A percentile compares a stretch with the other conserved stretches of the same genome.
Evolutionary conservation across 139 green algal genomes (phyloP).

Genomic region (Picochlorum sp.): DNA sequence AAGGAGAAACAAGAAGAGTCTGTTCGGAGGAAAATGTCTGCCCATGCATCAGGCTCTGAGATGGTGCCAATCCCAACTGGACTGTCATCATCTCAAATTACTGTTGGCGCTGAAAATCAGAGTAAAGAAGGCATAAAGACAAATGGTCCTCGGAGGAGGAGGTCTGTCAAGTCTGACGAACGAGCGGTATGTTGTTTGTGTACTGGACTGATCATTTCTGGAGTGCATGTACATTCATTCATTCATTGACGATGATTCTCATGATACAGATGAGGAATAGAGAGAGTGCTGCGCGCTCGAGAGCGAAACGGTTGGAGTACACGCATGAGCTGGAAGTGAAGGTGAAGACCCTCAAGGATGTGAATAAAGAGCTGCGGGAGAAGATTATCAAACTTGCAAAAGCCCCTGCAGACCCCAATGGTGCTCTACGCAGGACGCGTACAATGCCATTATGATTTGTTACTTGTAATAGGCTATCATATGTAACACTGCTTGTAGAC

Average conservation of each 20-base stretch:
- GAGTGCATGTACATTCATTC: too few relatives aligned
- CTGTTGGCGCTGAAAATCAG: not conserved
- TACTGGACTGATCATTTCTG: not conserved
- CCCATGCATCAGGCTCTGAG: not conserved
- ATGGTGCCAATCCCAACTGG: constrained; percentile 6
- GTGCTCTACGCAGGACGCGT: constrained; percentile 26
- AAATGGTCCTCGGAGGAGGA: too few relatives aligned
- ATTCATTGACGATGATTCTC: too few relatives aligned
- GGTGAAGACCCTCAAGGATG: constrained; percentile 32
- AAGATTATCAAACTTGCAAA: constrained; percentile 16
- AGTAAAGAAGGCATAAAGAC: too few relatives aligned
- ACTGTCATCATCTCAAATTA: not conserved
- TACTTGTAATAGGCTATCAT: not conserved
- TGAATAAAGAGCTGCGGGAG: constrained; percentile 28
- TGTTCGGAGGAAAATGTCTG: constrained; percentile 2
- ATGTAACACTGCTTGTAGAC: not conserved
- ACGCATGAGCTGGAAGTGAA: constrained; percentile 35
- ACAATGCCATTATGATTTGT: constrained; percentile 20
- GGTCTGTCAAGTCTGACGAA: too few relatives aligned
- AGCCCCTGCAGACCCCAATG: constrained; percentile 24
- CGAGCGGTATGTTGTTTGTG: too few relatives aligned
- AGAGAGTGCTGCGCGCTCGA: constrained; percentile 43
- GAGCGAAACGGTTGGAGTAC: constrained; percentile 37
- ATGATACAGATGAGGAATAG: constrained; percentile 44
- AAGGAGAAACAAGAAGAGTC: not conserved